Evolutionary conservation across 1,284 basidiomycete species (phyloP).

Genomic region (Gymnopus androsaceus): DNA sequence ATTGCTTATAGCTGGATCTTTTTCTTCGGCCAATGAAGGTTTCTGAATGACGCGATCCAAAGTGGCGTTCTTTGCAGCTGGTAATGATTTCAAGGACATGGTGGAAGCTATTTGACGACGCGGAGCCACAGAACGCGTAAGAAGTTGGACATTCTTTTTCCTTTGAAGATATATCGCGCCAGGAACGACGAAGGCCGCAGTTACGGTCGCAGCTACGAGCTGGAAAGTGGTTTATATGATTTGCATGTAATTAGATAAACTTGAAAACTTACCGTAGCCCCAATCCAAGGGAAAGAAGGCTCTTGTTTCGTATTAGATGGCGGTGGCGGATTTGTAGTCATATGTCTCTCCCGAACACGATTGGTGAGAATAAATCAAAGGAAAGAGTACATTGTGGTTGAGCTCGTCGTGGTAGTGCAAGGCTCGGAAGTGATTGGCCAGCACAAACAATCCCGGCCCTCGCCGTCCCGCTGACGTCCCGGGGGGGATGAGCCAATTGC

Average conservation of each 20-base stretch:
- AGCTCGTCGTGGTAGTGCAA: too few species aligned
- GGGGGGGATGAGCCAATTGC: too few species aligned
- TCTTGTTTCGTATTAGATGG: background rate
- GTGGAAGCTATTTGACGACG: background rate
- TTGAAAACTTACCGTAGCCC: background rate
- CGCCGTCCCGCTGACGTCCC: too few species aligned
- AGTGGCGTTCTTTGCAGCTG: background rate
- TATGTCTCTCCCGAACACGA: background rate
- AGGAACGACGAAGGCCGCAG: constrained; percentile 10
- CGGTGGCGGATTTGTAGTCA: background rate
- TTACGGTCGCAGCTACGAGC: constrained; percentile 1
- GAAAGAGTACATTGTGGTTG: too few species aligned
- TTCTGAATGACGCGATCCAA: background rate
- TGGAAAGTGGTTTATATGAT: background rate
- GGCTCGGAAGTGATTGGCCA: too few species aligned
- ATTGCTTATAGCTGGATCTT: constrained; percentile 31
- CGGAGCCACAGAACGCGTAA: constrained; percentile 3
- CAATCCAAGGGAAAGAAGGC: background rate
- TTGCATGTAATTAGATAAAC: background rate
- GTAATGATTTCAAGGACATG: background rate
- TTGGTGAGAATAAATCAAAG: too few species aligned
- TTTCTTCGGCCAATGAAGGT: constrained; percentile 12
- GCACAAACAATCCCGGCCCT: too few species aligned
- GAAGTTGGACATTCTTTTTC: constrained; percentile 1
- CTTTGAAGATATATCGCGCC: constrained; percentile 10